phyloP scores from a whole-genome alignment of 495 filamentous ascomycete genomes.

The Lichenothelia convexa region DNA sequence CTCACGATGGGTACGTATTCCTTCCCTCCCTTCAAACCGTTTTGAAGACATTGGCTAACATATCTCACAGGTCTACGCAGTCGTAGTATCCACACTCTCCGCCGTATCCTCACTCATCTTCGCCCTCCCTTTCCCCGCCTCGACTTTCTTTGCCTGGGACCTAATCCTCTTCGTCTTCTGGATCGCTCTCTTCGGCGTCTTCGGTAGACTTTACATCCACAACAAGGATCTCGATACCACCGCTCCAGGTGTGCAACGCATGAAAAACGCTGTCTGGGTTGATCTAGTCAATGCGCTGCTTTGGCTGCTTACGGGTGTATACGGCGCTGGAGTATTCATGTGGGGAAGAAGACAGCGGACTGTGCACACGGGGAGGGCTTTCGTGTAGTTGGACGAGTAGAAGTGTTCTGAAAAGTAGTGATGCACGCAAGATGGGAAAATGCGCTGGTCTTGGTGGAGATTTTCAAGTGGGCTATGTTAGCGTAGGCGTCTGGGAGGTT shows the following conservation, averaged over 20 bases:
- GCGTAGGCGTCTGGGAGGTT: too few species aligned
- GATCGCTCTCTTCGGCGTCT: constrained; percentile 65
- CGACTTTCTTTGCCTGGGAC: constrained; percentile 50
- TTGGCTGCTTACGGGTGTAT: constrained; percentile 39
- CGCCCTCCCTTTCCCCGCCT: constrained; percentile 40
- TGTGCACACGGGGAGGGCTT: not conserved
- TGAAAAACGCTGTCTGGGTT: constrained; percentile 79
- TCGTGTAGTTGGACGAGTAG: too few species aligned
- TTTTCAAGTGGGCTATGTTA: too few species aligned
- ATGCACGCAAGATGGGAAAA: too few species aligned
- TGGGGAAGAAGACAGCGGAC: not conserved
- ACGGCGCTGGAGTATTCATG: not conserved
- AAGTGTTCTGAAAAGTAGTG: too few species aligned
- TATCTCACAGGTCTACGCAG: constrained; percentile 41
- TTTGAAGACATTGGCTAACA: not conserved
- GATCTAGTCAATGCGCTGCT: constrained; percentile 54
- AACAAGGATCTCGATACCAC: constrained; percentile 41
- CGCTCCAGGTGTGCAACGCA: constrained; percentile 41
- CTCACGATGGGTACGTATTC: constrained; percentile 43
- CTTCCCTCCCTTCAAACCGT: not conserved
- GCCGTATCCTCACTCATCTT: constrained; percentile 44
- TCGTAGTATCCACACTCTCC: constrained; percentile 40
- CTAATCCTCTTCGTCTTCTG: constrained; percentile 52
- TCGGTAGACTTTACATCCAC: constrained; percentile 62
- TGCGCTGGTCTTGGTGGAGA: too few species aligned